Evolutionary conservation across 1,284 basidiomycete species (phyloP), one percentile per base, ranked within the genome.

Genomic region (Rhizoctonia solani): DNA sequence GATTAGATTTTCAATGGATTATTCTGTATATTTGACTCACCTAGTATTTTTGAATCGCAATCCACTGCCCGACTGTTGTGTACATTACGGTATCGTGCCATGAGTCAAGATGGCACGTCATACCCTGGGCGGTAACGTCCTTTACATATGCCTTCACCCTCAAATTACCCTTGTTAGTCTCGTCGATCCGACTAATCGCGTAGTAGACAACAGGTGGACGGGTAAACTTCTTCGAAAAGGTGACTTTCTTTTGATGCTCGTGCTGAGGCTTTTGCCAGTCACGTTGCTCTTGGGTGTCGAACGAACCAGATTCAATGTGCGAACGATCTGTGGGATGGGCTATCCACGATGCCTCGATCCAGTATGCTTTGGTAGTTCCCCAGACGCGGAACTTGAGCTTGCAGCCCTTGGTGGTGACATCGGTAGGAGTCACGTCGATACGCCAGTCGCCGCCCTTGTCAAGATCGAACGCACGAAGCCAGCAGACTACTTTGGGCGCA

Each of bases 401-500:
- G 55, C 68, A 68, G 6, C 69, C 69, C 4, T 39, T 61, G 11
- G 54, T 59, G 25, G 55, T 63, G 21, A 70, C 37, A 41, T 66
- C 47, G n/a, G 42, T 34, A 23, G 39, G 49, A 23, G 42, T 9
- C 2, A 53, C 41, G 14, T 32, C 49, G 19, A 68, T 9, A 41
- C 59, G 53, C 16, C 49, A 66, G 27, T 59, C 53, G 11, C 32
- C 21, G 9, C 44, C 23, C 6, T 54, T 52, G 34, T 37, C 21
- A 16, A 68, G 19, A 29, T 49, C 47, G 39, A 70, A 37, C 39
- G 34, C n/a, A 14, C 49, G 34, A 21, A 70, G 34, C 47, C 34
- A 70, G 4, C 53, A 34, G 23, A 66, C 25, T 21, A 70, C 61
- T n/a, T 61, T 68, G 1, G 69, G 69, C n/a, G 61, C 25, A 3